phyloP scores from a whole-genome alignment of 2,329 filamentous ascomycete species.

The Escovopsis weberi region DNA sequence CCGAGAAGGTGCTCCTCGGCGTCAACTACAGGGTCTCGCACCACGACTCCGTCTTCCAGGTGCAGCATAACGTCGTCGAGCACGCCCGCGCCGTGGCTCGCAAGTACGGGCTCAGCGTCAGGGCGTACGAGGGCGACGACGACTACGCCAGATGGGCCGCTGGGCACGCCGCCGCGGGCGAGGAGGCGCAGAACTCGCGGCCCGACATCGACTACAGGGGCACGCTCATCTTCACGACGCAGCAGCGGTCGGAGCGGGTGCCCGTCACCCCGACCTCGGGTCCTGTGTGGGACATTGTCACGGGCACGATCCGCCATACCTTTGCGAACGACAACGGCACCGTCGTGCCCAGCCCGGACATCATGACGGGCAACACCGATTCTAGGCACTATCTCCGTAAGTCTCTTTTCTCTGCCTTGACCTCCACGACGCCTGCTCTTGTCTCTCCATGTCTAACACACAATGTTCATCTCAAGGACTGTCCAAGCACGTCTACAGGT shows the following conservation, averaged over 20 bases:
- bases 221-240: conserved; percentile 22
- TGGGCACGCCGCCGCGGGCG: neutral
- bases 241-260: conserved; percentile 31
- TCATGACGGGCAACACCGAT: conserved; percentile 30
- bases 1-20: conserved; percentile 40
- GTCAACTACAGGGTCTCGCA: conserved; percentile 48
- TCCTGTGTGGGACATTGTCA: conserved; percentile 30
- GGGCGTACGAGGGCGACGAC: conserved; percentile 34
- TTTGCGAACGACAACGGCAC: conserved; percentile 31
- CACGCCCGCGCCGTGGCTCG: conserved; percentile 34
- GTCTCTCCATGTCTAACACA: conserved; percentile 10
- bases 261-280: conserved; percentile 40
- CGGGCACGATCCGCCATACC: conserved; percentile 33
- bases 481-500: conserved; percentile 22
- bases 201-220: conserved; percentile 18
- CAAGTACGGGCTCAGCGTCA: conserved; percentile 41
- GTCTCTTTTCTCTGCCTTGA: conserved; percentile 7
- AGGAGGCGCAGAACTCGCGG: neutral
- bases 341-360: conserved; percentile 35
- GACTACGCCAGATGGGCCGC: conserved; percentile 12
- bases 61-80: conserved; percentile 35
- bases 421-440: too few species aligned
- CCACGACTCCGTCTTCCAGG: conserved; percentile 34
- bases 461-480: conserved; percentile 14
- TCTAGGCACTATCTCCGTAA: conserved; percentile 26